phyloP scores from a whole-genome alignment of 345 rosid genomes.

The Diplotaxis tenuifolia region DNA sequence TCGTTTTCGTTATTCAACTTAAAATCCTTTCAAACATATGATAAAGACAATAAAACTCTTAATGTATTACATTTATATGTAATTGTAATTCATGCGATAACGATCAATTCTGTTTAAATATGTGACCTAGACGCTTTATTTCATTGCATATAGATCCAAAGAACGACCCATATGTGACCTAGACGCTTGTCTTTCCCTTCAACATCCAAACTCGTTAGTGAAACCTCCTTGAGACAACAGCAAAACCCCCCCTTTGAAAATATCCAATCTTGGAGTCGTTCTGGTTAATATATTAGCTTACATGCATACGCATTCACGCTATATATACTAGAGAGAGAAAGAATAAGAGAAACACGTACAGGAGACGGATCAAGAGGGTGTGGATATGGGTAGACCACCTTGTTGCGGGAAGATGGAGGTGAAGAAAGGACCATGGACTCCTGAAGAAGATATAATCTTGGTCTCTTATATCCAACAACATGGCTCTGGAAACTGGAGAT shows the following conservation, averaged over 20 bases:
- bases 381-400: slow-evolving; percentile 82
- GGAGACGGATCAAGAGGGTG: background rate
- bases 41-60: slow-evolving; percentile 2
- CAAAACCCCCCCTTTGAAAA: background rate
- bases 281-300: background rate
- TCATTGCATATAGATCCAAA: slow-evolving; percentile 33
- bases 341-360: background rate
- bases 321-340: background rate
- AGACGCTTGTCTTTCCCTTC: slow-evolving; percentile 33
- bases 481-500: slow-evolving; percentile 97
- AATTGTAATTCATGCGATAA: slow-evolving; percentile 1
- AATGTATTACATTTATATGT: background rate
- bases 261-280: background rate
- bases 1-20: background rate
- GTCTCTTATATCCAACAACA: slow-evolving; percentile 88
- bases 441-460: slow-evolving; percentile 89
- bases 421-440: slow-evolving; percentile 99
- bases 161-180: slow-evolving; percentile 17
- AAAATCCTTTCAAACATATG: background rate
- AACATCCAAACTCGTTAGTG: background rate
- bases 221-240: background rate
- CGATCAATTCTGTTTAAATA: background rate
- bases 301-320: background rate
- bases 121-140: slow-evolving; percentile 10
- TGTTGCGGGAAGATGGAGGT: slow-evolving; percentile 82